phyloP scores from a whole-genome alignment of 1,139 yeast species.

The Geotrichum fermentans region DNA sequence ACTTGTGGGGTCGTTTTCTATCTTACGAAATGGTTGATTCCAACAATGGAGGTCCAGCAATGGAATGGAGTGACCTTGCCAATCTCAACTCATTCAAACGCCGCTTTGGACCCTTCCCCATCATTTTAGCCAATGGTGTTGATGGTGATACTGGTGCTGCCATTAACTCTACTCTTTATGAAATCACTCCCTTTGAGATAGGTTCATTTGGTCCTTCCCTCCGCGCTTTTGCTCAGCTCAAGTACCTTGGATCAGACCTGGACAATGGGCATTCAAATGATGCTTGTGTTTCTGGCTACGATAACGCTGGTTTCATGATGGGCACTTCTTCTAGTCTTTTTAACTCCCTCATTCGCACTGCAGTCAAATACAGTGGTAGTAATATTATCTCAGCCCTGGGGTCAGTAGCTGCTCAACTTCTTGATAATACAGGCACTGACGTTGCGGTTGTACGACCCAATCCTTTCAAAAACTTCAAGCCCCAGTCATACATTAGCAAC shows the following conservation, averaged over 20 bases:
- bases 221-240: slow-evolving; percentile 59
- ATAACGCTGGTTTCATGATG: slow-evolving; percentile 64
- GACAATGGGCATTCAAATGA: slow-evolving; percentile 45
- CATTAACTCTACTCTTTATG: slow-evolving; percentile 68
- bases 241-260: slow-evolving; percentile 69
- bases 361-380: slow-evolving; percentile 21
- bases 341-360: slow-evolving; percentile 44
- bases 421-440: slow-evolving; percentile 43
- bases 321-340: slow-evolving; percentile 72
- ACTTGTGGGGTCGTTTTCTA: slow-evolving; percentile 83
- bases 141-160: slow-evolving; percentile 46
- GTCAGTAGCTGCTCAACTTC: slow-evolving; percentile 3
- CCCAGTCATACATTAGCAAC: slow-evolving; percentile 1
- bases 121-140: slow-evolving; percentile 71
- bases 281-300: slow-evolving; percentile 54
- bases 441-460: slow-evolving; percentile 65
- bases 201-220: slow-evolving; percentile 88
- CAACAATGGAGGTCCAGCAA: slow-evolving; percentile 52
- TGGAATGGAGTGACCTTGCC: slow-evolving; percentile 62
- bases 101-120: slow-evolving; percentile 77
- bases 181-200: slow-evolving; percentile 74
- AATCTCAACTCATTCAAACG: slow-evolving; percentile 47
- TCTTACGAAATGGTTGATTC: slow-evolving; percentile 60
- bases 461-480: slow-evolving; percentile 49
- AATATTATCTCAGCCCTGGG: slow-evolving; percentile 21